Conservation (phyloP, 2,329 filamentous ascomycete genomes). For the Rhinocladiella mackenziei region DNA sequence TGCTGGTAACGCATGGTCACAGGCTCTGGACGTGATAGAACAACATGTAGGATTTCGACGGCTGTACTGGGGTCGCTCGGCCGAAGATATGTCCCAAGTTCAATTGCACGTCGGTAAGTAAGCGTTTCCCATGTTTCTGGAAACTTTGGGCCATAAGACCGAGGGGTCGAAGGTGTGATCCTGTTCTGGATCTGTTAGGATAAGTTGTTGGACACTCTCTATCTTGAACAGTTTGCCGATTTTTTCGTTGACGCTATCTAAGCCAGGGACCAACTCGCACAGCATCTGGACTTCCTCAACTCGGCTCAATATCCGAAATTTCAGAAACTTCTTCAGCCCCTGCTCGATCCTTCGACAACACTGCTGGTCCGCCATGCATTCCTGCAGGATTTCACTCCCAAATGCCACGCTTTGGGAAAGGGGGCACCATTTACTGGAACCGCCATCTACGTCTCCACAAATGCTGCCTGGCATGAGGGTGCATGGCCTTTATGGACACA, state of each 20-base stretch:
- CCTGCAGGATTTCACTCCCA: constrained; percentile 31
- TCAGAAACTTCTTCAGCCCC: constrained; percentile 13
- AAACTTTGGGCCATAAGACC: too few relatives aligned
- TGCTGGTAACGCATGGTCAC: constrained; percentile 28
- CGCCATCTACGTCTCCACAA: constrained; percentile 33
- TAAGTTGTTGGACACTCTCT: too few relatives aligned
- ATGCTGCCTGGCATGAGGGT: constrained; percentile 26
- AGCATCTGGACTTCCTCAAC: constrained; percentile 29
- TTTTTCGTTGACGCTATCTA: too few relatives aligned
- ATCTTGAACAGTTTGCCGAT: too few relatives aligned
- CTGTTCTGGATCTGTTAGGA: too few relatives aligned
- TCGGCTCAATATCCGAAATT: constrained; percentile 28
- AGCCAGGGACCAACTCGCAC: constrained; percentile 27
- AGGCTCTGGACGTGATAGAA: constrained; percentile 26
- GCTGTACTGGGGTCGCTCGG: constrained; percentile 34
- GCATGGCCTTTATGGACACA: constrained; percentile 32
- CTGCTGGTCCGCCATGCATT: constrained; percentile 24
- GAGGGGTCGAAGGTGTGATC: too few relatives aligned
- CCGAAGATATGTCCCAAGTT: constrained; percentile 32
- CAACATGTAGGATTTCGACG: constrained; percentile 29
- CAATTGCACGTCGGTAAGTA: constrained; percentile 36
- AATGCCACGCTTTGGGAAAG: constrained; percentile 19
- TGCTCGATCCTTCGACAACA: constrained; percentile 4
- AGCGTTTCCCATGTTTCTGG: constrained; percentile 13
- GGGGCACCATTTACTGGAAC: constrained; percentile 33